Evolutionary conservation across 2,329 filamentous ascomycete genomes (phyloP).

Genomic region (Triangularia setosa): DNA sequence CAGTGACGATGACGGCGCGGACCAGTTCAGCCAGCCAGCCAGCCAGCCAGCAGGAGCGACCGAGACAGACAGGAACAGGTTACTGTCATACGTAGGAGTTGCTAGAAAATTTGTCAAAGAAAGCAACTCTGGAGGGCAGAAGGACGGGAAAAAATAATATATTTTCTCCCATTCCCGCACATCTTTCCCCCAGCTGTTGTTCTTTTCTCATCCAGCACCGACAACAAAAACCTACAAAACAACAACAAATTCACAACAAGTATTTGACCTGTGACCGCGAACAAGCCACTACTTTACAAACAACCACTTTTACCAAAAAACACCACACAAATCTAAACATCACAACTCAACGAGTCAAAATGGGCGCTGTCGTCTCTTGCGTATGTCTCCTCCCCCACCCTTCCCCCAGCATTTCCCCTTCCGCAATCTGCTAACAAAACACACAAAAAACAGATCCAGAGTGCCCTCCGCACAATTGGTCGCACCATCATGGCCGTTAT

Average conservation of each 20-base stretch:
- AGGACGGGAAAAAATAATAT: conserved; percentile 3
- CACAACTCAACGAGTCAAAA: conserved; percentile 41
- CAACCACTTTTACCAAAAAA: background rate
- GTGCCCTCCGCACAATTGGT: conserved; percentile 61
- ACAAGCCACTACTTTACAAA: conserved; percentile 3
- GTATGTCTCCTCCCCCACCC: conserved; percentile 51
- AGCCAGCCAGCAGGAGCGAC: background rate
- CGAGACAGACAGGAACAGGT: background rate
- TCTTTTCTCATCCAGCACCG: background rate
- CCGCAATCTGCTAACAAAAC: conserved; percentile 19
- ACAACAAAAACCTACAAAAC: background rate
- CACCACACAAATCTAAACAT: conserved; percentile 10
- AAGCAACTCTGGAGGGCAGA: background rate
- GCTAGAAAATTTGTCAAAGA: conserved; percentile 6
- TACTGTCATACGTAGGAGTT: background rate
- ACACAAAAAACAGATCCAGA: conserved; percentile 45
- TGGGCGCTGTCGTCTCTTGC: conserved; percentile 82
- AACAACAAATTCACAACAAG: background rate
- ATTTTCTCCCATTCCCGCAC: background rate
- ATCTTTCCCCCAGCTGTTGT: background rate
- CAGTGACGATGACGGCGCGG: background rate
- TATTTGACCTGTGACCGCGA: conserved; percentile 1
- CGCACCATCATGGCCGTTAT: conserved; percentile 65
- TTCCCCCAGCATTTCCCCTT: background rate
- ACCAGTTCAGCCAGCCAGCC: background rate